These are phyloP conservation scores for Catharanthus roseus DNA, from an alignment of 257 asterid species.

Conservation along the genomic window DNA sequence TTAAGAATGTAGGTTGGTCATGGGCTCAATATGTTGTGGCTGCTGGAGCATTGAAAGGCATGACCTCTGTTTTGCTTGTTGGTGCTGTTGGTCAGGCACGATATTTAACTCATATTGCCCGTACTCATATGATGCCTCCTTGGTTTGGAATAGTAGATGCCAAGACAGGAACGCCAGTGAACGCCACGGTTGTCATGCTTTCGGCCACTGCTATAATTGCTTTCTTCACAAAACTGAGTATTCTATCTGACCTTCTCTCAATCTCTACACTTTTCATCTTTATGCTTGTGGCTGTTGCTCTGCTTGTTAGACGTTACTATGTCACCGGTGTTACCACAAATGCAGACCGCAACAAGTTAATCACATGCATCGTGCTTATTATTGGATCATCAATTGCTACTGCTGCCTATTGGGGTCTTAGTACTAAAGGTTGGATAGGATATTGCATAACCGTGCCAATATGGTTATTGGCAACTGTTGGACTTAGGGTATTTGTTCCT, in stretches of 20 bases:
- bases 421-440: slow-evolving; percentile 33
- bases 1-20: slow-evolving; percentile 42
- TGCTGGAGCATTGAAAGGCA: slow-evolving; percentile 62
- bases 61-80: slow-evolving; percentile 59
- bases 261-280: slow-evolving; percentile 58
- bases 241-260: slow-evolving; percentile 45
- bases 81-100: slow-evolving; percentile 71
- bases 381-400: slow-evolving; percentile 43
- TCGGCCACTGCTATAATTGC: slow-evolving; percentile 48
- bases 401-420: slow-evolving; percentile 45
- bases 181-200: slow-evolving; percentile 51
- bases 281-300: slow-evolving; percentile 53
- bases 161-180: slow-evolving; percentile 56
- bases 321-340: slow-evolving; percentile 40
- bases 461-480: slow-evolving; percentile 41
- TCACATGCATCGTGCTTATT: slow-evolving; percentile 26
- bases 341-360: slow-evolving; percentile 39
- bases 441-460: slow-evolving; percentile 48
- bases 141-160: slow-evolving; percentile 59
- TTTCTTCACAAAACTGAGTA: slow-evolving; percentile 47
- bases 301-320: slow-evolving; percentile 47
- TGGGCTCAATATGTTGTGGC: slow-evolving; percentile 70
- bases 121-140: slow-evolving; percentile 71
- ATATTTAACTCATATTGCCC: slow-evolving; percentile 60
- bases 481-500: slow-evolving; percentile 35